Evolutionary conservation across 495 filamentous ascomycete genomes (phyloP), one percentile per base, ranked within the genome.

Genomic region (Neurospora sp.): DNA sequence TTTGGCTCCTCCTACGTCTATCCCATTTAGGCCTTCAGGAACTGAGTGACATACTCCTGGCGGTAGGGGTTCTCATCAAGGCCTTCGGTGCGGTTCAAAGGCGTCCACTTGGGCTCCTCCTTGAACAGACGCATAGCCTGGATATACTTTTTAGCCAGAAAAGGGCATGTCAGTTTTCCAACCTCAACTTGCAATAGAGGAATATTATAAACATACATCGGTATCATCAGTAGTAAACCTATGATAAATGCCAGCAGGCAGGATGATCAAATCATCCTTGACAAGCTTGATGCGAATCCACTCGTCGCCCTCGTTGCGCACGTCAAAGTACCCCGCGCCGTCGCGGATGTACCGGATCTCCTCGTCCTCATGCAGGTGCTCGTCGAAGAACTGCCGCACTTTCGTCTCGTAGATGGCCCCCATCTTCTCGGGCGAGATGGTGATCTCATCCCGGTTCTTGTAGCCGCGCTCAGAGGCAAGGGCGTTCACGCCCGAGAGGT

Each of bases 81-180:
- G 49, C 96, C 93, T 12, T 83, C 85, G 1, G 88, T 88, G 60
- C 96, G 88, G 82, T 97, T 97, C 78, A 99, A 82, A 18, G 96
- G 93, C 73, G 95, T 98, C 96, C 96, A 99, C 84, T 97, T 97
- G 49, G 96, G 96, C 85, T 98, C 94, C 73, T 98, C 96, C 86
- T 98, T 95, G 89, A 98, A 99, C 71, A 99, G 88, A 46, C 96
- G 89, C 93, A 98, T 95, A 31, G 96, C 96, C 80, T 95, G 92
- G 79, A 97, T 92, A 80, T 95, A 98, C 95, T 20, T 66, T n/a
- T 62, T 18, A 9, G 14, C 31, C 14, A 35, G 14, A 60, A 54
- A 14, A 27, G 8, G 20, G 5, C 27, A 16, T 35, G 54, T 31
- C 38, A 42, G n/a, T 11, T n/a, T 23, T 46, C 35, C 8, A 20